phyloP scores from a whole-genome alignment of 371 early-diverging fungal species.

The Batkoa obscura region DNA sequence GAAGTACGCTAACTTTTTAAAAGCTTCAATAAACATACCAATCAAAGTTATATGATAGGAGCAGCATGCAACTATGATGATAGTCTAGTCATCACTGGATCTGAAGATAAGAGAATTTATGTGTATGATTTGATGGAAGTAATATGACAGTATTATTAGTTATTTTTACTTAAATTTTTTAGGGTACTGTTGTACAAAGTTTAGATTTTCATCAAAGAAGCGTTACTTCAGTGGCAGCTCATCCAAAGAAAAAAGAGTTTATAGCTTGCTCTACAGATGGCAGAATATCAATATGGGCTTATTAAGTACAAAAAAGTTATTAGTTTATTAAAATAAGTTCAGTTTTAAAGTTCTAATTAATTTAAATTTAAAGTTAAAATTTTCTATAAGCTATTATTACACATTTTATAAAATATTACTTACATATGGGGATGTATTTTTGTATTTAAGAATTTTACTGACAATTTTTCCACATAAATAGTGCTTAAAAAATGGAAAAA shows the following conservation, averaged over 20 bases:
- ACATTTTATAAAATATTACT: too few relatives aligned
- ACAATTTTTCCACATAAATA: too few relatives aligned
- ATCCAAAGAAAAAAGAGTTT: conserved; percentile 23
- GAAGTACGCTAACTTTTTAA: too few relatives aligned
- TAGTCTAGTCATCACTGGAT: conserved; percentile 63
- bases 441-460: too few relatives aligned
- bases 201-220: conserved; percentile 24
- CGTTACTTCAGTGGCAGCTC: conserved; percentile 34
- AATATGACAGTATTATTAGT: not conserved
- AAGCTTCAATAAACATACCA: not conserved
- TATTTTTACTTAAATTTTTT: not conserved
- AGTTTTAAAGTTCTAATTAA: too few relatives aligned
- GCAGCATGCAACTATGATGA: conserved; percentile 20
- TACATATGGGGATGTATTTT: too few relatives aligned
- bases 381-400: too few relatives aligned
- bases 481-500: too few relatives aligned
- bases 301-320: too few relatives aligned
- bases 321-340: too few relatives aligned
- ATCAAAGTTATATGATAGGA: not conserved
- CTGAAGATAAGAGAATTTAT: conserved; percentile 73
- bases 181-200: conserved; percentile 23
- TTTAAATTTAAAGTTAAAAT: too few relatives aligned
- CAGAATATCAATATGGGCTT: conserved; percentile 4
- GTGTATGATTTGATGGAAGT: conserved; percentile 71
- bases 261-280: conserved; percentile 33